These are phyloP conservation scores for Phaeotremella fagi DNA, from an alignment of 768 basidiomycete species.

Conservation along the genomic window DNA sequence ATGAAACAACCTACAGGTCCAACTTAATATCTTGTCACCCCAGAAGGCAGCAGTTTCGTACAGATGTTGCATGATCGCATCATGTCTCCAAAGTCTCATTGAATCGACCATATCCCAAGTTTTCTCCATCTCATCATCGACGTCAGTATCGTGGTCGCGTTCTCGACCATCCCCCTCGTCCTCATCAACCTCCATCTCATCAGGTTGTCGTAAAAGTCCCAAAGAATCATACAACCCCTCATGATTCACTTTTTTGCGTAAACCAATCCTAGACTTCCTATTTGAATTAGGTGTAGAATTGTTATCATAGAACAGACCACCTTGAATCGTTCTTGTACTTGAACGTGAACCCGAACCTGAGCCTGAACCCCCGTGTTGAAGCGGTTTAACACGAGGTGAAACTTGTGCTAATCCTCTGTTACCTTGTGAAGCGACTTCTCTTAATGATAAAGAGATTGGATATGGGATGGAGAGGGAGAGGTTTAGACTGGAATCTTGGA, in stretches of 20 bases:
- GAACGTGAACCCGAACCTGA: background rate
- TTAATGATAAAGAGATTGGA: background rate
- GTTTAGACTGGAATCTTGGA: too few relatives aligned
- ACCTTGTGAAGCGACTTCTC: constrained; percentile 26
- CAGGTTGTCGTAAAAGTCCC: background rate
- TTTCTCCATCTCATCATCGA: constrained; percentile 49
- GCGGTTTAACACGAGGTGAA: constrained; percentile 22
- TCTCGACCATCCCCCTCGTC: constrained; percentile 47
- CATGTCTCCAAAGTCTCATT: constrained; percentile 94
- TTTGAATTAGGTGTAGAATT: background rate
- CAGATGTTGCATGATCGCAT: constrained; percentile 96
- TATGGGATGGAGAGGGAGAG: constrained; percentile 11
- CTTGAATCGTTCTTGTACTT: background rate
- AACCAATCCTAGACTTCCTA: background rate
- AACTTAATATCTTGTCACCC: constrained; percentile 94
- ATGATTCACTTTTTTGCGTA: background rate
- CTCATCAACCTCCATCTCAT: background rate
- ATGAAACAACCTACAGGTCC: constrained; percentile 68
- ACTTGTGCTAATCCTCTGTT: constrained; percentile 35
- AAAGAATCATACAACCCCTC: background rate
- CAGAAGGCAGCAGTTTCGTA: constrained; percentile 97
- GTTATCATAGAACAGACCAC: too few relatives aligned
- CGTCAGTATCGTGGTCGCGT: constrained; percentile 40
- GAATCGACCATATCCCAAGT: constrained; percentile 83
- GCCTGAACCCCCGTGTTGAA: background rate